These are phyloP conservation scores for Penicillium sp. DNA, from an alignment of 2,329 filamentous ascomycete genomes.

Conservation along the genomic window DNA sequence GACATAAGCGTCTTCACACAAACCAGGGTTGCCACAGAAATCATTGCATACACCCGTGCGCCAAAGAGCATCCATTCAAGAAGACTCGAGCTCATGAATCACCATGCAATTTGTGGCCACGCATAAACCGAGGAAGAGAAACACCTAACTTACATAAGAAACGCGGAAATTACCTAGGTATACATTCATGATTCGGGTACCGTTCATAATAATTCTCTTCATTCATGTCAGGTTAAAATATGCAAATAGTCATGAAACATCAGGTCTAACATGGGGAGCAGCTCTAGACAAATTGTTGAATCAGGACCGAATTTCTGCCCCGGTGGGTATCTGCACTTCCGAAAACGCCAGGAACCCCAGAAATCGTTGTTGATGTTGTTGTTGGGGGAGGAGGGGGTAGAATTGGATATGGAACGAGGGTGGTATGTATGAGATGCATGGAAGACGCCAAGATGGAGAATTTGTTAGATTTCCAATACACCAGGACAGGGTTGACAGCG, in stretches of 20 bases:
- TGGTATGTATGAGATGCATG: no score
- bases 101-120: no score
- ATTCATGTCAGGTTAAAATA: background rate
- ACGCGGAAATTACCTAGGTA: background rate
- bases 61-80: no score
- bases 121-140: background rate
- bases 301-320: constrained; percentile 14
- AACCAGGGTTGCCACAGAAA: no score
- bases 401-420: background rate
- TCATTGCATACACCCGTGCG: no score
- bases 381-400: constrained; percentile 5
- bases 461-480: background rate
- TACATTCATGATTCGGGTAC: no score
- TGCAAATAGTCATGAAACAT: constrained; percentile 15
- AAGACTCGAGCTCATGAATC: no score
- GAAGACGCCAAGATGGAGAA: no score
- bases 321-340: constrained; percentile 23
- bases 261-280: constrained; percentile 5
- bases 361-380: no score
- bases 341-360: constrained; percentile 22
- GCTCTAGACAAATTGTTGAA: constrained; percentile 1
- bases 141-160: background rate
- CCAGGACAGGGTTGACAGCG: no score
- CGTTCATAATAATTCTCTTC: background rate
- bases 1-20: no score